Evolutionary conservation across 768 basidiomycete species (phyloP), one percentile per base, ranked within the genome.

Genomic region (Suillus occidentalis): DNA sequence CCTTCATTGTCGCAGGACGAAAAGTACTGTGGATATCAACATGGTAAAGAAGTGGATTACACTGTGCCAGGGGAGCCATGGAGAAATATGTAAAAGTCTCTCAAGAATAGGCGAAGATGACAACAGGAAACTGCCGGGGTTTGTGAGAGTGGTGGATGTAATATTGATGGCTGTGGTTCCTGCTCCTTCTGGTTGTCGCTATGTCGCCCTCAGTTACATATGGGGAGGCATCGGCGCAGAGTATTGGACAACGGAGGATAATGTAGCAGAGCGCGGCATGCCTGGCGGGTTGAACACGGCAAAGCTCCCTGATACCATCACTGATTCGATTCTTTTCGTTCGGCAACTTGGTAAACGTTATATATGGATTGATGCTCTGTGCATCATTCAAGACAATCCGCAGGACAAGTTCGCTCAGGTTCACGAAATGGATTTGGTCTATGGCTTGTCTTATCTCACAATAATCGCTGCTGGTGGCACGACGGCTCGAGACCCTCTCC

Each of bases 361-460:
- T 42, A 45, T 73, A 20, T 73, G 73, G 72, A 68, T 75, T 4
- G 73, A 73, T 28, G 65, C 72, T 3, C 22, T 73, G 0, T 73
- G 72, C 16, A 75, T 73, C 43, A 62, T 65, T 40, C 72, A 72
- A 53, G 36, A 73, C 18, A 62, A 72, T 14, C 37, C 37, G 25
- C 43, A 45, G 55, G 71, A 71, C 66, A 60, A 66, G 18, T 58
- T 66, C 13, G 22, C 57, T 6, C 73, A 73, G 59, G 67, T 74
- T 22, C 36, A 13, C 40, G 65, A 60, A 20, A 74, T 75, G 73
- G 66, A 66, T 22, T 61, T 65, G 0, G 66, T 75, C 18, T 73
- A 74, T 39, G 65, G 64, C 0, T 42, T 34, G 5, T 62, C 72
- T 1, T 45, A 69, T 2, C 70, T 72, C 25, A 68, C 72, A 6